Percentiles rank a stretch among this genome's conserved stretches.
phyloP scores from a whole-genome alignment of 2,329 filamentous ascomycete species.

The Neonectria punicea region DNA sequence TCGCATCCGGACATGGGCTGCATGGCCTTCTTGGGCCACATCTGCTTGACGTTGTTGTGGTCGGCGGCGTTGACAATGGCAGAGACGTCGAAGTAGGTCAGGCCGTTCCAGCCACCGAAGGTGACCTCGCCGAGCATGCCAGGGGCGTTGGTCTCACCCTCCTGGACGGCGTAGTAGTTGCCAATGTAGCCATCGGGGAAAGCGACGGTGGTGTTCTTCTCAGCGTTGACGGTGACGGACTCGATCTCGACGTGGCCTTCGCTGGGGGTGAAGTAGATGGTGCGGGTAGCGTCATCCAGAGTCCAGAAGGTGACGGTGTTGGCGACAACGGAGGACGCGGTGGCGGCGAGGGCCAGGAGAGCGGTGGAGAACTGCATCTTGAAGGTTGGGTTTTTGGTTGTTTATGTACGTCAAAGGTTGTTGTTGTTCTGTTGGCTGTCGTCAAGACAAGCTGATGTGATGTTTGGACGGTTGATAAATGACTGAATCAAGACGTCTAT shows the following conservation, averaged over 20 bases:
- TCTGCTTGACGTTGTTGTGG: constrained; percentile 62
- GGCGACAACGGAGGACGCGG: constrained; percentile 56
- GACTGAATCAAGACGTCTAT: constrained; percentile 38
- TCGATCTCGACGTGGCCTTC: constrained; percentile 49
- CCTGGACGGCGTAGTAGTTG: constrained; percentile 61
- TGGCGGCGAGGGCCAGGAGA: constrained; percentile 56
- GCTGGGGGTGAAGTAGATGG: constrained; percentile 62
- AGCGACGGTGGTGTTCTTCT: constrained; percentile 52
- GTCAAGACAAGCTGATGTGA: constrained; percentile 40
- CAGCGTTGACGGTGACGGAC: constrained; percentile 53
- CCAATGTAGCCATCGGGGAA: constrained; percentile 59
- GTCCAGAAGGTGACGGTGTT: constrained; percentile 68
- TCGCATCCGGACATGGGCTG: constrained; percentile 61
- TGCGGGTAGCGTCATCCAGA: constrained; percentile 62
- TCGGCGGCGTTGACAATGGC: constrained; percentile 65
- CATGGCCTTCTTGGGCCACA: constrained; percentile 56
- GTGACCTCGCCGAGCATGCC: constrained; percentile 66
- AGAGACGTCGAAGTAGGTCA: constrained; percentile 68
- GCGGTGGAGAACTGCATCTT: constrained; percentile 66
- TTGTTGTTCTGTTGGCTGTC: constrained; percentile 34
- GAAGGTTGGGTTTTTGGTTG: constrained; percentile 40
- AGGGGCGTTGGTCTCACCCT: constrained; percentile 53
- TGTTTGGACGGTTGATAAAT: constrained; percentile 36
- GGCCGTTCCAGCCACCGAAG: constrained; percentile 59
- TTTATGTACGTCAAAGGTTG: neutral